Evolutionary conservation across 768 basidiomycete genomes (phyloP).

Genomic region (Mycena olivaceomarginata): DNA sequence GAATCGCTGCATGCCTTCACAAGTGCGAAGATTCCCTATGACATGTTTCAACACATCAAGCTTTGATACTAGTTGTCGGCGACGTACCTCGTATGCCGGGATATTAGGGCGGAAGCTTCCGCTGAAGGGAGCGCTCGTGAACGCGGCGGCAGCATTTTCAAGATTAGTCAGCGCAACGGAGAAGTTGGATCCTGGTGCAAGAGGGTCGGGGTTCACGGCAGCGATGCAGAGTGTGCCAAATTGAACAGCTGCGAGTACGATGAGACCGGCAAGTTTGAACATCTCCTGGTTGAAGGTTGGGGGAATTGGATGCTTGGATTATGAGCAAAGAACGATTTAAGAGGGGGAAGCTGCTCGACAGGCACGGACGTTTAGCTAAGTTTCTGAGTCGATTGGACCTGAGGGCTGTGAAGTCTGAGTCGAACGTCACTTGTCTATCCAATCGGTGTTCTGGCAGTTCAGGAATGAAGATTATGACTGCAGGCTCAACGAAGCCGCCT

Average conservation of each 20-base stretch:
- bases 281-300: slow-evolving; percentile 17
- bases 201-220: background rate
- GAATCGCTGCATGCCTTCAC: slow-evolving; percentile 26
- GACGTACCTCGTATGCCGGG: slow-evolving; percentile 15
- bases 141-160: slow-evolving; percentile 1
- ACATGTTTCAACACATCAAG: background rate
- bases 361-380: slow-evolving; percentile 1
- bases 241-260: slow-evolving; percentile 13
- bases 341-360: background rate
- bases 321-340: background rate
- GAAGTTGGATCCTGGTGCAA: slow-evolving; percentile 20
- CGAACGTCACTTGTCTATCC: slow-evolving; percentile 2
- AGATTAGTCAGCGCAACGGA: slow-evolving; percentile 6
- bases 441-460: background rate
- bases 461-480: slow-evolving; percentile 1
- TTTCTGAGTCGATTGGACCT: background rate
- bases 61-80: background rate
- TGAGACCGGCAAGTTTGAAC: slow-evolving; percentile 17
- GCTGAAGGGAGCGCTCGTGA: slow-evolving; percentile 3
- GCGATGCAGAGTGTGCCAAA: background rate
- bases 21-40: slow-evolving; percentile 15
- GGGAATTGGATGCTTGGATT: background rate
- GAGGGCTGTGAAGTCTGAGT: slow-evolving; percentile 6
- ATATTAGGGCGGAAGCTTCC: background rate
- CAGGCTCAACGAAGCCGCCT: slow-evolving; percentile 3